phyloP scores from a whole-genome alignment of 148 eudicot species.

The Chenopodium quinoa region DNA sequence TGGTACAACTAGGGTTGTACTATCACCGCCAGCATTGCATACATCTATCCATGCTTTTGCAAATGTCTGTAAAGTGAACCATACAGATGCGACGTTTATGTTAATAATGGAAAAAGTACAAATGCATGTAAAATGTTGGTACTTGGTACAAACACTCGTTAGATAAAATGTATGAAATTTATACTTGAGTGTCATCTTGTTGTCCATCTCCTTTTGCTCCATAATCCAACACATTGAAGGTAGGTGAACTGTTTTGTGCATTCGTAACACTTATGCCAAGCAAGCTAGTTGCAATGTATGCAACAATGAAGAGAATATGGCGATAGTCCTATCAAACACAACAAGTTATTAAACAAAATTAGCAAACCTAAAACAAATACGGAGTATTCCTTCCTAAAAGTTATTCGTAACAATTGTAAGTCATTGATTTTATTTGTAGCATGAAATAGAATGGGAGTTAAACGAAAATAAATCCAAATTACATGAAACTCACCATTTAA shows the following conservation, averaged over 20 bases:
- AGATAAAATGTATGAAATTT: too few species aligned
- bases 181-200: conserved; percentile 7
- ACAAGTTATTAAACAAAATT: not conserved
- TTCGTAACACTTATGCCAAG: not conserved
- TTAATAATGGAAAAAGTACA: not conserved
- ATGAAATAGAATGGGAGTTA: not conserved
- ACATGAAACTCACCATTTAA: not conserved
- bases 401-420: too few species aligned
- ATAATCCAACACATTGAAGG: not conserved
- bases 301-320: not conserved
- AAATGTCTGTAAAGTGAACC: not conserved
- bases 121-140: too few species aligned
- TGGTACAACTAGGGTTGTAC: conserved; percentile 3
- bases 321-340: not conserved
- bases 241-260: not conserved
- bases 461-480: not conserved
- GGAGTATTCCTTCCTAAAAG: too few species aligned
- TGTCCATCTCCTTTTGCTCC: conserved; percentile 12
- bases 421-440: too few species aligned
- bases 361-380: not conserved
- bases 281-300: not conserved
- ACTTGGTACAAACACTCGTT: too few species aligned
- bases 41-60: conserved; percentile 18
- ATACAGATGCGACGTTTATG: not conserved
- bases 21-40: not conserved